Conservation (phyloP, 2,329 filamentous ascomycete genomes). For the Scedosporium boydii region DNA sequence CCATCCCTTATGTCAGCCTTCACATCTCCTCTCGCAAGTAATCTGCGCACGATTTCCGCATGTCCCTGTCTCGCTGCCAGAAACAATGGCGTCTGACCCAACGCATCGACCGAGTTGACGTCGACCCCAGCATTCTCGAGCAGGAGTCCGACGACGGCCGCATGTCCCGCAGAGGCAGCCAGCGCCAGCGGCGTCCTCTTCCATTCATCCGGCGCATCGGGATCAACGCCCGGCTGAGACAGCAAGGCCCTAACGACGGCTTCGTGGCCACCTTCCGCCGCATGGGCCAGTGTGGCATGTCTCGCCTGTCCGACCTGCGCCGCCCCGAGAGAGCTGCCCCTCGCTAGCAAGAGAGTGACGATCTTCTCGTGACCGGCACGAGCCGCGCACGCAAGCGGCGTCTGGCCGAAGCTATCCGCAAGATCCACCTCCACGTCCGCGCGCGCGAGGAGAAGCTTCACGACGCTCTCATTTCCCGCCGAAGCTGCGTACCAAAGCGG, state of each 20-base stretch:
- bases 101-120: slow-evolving; percentile 1
- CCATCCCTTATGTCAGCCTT: not conserved
- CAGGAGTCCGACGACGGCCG: slow-evolving; percentile 11
- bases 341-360: slow-evolving; percentile 9
- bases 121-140: slow-evolving; percentile 1
- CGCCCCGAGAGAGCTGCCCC: not conserved
- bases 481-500: slow-evolving; percentile 11
- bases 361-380: slow-evolving; percentile 5
- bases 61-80: slow-evolving; percentile 5
- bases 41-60: not conserved
- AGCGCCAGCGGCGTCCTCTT: slow-evolving; percentile 9
- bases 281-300: not conserved
- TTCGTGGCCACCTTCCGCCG: slow-evolving; percentile 1
- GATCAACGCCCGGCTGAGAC: not conserved
- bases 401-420: slow-evolving; percentile 6
- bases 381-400: slow-evolving; percentile 9
- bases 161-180: slow-evolving; percentile 15
- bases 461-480: slow-evolving; percentile 10
- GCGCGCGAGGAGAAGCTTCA: slow-evolving; percentile 9
- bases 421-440: slow-evolving; percentile 6
- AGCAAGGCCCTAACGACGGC: not conserved
- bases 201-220: not conserved
- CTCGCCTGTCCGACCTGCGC: not conserved
- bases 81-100: slow-evolving; percentile 8
- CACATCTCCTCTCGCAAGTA: slow-evolving; percentile 3